Base-by-base conservation (phyloP, 108 stramenopile species). In the Pseudonitzschia delicatissima region DNA sequence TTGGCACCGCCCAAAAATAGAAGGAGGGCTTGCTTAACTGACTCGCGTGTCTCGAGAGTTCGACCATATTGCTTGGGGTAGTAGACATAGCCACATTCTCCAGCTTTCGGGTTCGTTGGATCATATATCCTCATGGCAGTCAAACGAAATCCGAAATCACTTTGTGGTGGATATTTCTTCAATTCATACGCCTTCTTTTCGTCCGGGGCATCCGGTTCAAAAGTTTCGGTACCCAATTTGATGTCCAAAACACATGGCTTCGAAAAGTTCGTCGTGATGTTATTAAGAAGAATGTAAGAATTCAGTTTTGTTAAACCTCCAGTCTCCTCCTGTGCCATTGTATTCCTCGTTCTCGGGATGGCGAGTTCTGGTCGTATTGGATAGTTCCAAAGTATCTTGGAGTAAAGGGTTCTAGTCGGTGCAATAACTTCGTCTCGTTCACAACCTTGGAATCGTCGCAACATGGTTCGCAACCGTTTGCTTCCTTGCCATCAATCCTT, bases 221-320 rank as follows among this genome's bases (percentile, higher is more conserved):
- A 95, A 0, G 91, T 80, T 71, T 87, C 85, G 12, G 77, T 78
- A 18, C 93, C 93, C 77, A 95, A 88, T 75, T 95, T 95, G 34
- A 95, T 52, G 65, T 95, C 93, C 57, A 95, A 80, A 12, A 91
- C 80, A 64, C 86, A 88, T 3, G 93, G 89, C 42, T 83, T 70
- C 26, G 42, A 29, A 62, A 83, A 92, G 40, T 65, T 67, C 28
- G 42, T 28, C 12, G 87, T 87, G 5, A 87, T 31, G 47, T 92
- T 80, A 23, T 69, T 61, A n/a, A 95, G 67, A 6, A 91, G 44
- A 3, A 93, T 63, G 65, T 88, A 73, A 8, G 80, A 73, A 49
- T 85, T 68, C 5, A 37, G 63, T 37, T 64, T 26, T 25, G 72
- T 66, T 31, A 62, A 64, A 73, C 57, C 72, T 1, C 27, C 47